phyloP scores from a whole-genome alignment of 2,329 filamentous ascomycete species.

The Stachybotrys echinatus region DNA sequence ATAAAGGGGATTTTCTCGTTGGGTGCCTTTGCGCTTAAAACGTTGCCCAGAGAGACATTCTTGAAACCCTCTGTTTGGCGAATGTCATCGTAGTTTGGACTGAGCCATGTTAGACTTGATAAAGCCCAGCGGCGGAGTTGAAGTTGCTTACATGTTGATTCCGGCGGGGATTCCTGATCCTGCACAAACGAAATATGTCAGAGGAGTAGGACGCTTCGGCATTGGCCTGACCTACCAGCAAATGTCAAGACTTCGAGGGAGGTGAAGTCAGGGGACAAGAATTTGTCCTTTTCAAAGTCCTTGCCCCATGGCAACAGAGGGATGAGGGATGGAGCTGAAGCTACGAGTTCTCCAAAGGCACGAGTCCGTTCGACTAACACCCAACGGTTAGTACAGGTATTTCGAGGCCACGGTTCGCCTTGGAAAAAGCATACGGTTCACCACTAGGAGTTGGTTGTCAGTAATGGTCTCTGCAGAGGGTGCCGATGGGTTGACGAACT shows the following conservation, averaged over 20 bases:
- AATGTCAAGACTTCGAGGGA: conserved; percentile 89
- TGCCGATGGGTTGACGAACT: conserved; percentile 22
- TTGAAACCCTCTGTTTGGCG: conserved; percentile 84
- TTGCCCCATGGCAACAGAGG: conserved; percentile 82
- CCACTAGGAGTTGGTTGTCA: conserved; percentile 32
- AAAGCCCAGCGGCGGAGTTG: not conserved
- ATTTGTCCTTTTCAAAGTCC: conserved; percentile 94
- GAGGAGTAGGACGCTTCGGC: not conserved
- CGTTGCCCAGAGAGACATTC: conserved; percentile 90
- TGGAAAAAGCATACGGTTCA: conserved; percentile 53
- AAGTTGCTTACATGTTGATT: conserved; percentile 50
- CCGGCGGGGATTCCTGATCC: conserved; percentile 63
- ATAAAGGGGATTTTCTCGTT: conserved; percentile 94
- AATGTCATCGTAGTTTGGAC: conserved; percentile 69
- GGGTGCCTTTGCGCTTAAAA: conserved; percentile 83
- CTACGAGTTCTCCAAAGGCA: conserved; percentile 81
- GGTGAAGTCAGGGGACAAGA: conserved; percentile 92
- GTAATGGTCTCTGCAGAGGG: not conserved
- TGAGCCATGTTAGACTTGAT: conserved; percentile 10
- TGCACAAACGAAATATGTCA: conserved; percentile 1
- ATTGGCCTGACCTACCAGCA: conserved; percentile 19
- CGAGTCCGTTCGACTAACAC: conserved; percentile 68
- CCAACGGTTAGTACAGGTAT: not conserved
- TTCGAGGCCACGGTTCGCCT: not conserved
- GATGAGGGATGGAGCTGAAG: conserved; percentile 75